A percentile compares a stretch with the other conserved stretches of the same genome.
Conservation (phyloP, 129 eudicot species). For the Saussurea involucrata region DNA sequence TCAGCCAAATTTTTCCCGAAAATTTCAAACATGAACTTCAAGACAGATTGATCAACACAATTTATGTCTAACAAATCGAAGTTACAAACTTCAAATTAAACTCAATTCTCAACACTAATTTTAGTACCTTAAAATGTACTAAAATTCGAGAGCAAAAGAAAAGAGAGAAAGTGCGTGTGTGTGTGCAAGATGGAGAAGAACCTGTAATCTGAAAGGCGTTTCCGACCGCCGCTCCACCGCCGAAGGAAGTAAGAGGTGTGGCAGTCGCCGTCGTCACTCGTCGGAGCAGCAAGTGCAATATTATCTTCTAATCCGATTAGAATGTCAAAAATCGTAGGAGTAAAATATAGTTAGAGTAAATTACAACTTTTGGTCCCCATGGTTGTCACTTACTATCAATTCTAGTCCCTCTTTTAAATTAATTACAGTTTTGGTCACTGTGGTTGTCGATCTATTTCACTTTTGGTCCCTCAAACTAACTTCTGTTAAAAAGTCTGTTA, state of each 20-base stretch:
- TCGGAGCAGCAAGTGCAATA: background rate
- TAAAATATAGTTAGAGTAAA: background rate
- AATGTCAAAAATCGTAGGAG: background rate
- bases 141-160: background rate
- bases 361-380: no score
- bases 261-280: conserved; percentile 11
- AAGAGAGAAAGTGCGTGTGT: background rate
- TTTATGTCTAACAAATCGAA: background rate
- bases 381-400: no score
- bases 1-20: background rate
- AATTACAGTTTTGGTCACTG: no score
- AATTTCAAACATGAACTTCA: background rate
- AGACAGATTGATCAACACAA: background rate
- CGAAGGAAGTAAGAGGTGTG: background rate
- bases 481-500: no score
- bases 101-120: background rate
- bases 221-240: conserved; percentile 16
- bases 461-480: no score
- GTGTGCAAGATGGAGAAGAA: conserved; percentile 3
- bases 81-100: background rate
- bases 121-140: background rate
- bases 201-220: conserved; percentile 10
- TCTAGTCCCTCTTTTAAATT: no score
- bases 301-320: conserved; percentile 17
- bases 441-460: no score